Evolutionary conservation across 1,284 basidiomycete genomes (phyloP), one percentile per base, ranked within the genome.

Genomic region (Calocybe gambosa): DNA sequence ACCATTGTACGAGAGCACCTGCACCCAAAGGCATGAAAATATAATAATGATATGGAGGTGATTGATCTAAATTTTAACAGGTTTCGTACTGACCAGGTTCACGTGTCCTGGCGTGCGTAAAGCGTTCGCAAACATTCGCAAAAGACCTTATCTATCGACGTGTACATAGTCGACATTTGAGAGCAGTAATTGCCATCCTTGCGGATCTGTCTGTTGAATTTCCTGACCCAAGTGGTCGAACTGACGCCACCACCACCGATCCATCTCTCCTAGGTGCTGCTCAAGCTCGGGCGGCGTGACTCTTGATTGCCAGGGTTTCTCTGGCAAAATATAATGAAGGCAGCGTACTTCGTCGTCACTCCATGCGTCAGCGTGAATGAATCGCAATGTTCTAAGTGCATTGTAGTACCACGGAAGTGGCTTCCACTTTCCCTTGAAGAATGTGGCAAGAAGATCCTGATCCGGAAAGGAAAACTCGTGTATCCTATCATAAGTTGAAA

Each of bases 31-130:
- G 89, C 89, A 54, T 53, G 68, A 28, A 15, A 23, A 38, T 29
- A 29, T 9, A 29, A 9, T 26, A 29, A 29, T 10, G 47, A 23
- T 23, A 23, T n/a, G 8, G 44, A 34, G 8, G 57, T 39, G 29
- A 47, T 38, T 39, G 40, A 37, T 20, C 28, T 50, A 10, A 31
- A n/a, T 19, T n/a, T 25, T 18, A 46, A 16, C 50, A 94, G 92
- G 62, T 96, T 88, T 69, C 77, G 93, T 47, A 96, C 93, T 3
- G 93, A 96, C 59, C 82, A 94, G 58, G 92, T 95, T 1, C 79
- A 89, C 58, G 85, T 95, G 25, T 74, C 89, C 13, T 96, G 93
- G 93, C 74, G 91, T 58, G 68, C 71, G 46, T 87, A 61, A 74
- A 19, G 43, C 18, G n/a, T 8, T 23, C 7, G 7, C 7, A 23